Percentiles rank a stretch among this genome's conserved stretches.
phyloP scores from a whole-genome alignment of 768 basidiomycete genomes.

The Gelatoporia subvermispora region DNA sequence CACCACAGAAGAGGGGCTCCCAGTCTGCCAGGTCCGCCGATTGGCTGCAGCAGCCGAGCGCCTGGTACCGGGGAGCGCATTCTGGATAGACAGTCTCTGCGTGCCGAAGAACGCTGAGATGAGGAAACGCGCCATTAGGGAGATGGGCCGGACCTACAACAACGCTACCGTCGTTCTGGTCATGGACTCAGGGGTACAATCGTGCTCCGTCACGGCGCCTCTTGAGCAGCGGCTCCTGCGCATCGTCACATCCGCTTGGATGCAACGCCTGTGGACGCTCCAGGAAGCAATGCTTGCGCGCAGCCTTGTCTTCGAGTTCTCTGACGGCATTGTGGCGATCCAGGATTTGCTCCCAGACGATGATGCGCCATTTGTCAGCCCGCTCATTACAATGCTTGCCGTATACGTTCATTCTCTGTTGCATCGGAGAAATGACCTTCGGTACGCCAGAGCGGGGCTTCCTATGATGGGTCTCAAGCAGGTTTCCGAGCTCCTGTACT shows the following conservation, averaged over 20 bases:
- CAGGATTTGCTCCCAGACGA: neutral
- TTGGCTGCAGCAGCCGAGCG: neutral
- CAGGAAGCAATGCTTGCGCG: slow-evolving; percentile 9
- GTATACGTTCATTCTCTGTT: neutral
- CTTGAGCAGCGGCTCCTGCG: slow-evolving; percentile 4
- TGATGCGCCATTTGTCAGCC: neutral
- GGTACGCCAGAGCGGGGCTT: neutral
- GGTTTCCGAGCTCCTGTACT: slow-evolving; percentile 1
- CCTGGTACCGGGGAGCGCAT: slow-evolving; percentile 6
- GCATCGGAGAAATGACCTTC: neutral
- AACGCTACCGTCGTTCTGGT: slow-evolving; percentile 5
- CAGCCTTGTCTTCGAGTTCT: slow-evolving; percentile 9
- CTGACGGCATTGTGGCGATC: slow-evolving; percentile 3
- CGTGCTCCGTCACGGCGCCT: neutral
- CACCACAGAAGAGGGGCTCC: slow-evolving; percentile 8
- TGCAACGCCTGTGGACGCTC: slow-evolving; percentile 10
- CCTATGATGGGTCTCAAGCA: neutral
- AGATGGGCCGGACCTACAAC: slow-evolving; percentile 11
- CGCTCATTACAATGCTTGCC: neutral
- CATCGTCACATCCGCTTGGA: slow-evolving; percentile 6
- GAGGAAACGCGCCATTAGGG: slow-evolving; percentile 7
- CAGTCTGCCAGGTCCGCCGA: slow-evolving; percentile 5
- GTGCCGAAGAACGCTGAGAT: slow-evolving; percentile 1
- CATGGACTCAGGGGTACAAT: too few species aligned
- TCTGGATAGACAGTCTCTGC: slow-evolving; percentile 13